Percentiles rank a stretch among this genome's conserved stretches.
phyloP scores from a whole-genome alignment of 345 rosid genomes.

The Gossypium australe region DNA sequence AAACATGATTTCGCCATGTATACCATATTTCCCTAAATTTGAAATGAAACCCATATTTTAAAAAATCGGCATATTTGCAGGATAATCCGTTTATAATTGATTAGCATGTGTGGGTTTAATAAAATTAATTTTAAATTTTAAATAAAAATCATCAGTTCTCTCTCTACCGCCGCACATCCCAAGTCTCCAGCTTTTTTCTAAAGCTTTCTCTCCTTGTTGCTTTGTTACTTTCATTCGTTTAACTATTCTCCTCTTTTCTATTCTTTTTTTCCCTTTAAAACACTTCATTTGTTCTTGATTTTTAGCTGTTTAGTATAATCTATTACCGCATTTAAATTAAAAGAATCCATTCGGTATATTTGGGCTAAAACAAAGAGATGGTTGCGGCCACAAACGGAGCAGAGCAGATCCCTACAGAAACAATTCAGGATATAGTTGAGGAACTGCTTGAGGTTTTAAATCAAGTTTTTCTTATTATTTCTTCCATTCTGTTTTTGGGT shows the following conservation, averaged over 20 bases:
- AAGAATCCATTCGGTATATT: not conserved
- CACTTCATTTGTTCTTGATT: not conserved
- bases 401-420: slow-evolving; percentile 14
- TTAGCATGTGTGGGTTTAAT: too few species aligned
- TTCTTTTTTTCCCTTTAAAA: not conserved
- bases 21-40: too few species aligned
- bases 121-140: not conserved
- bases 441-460: slow-evolving; percentile 54
- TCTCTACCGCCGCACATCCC: not conserved
- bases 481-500: not conserved
- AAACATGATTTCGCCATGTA: too few species aligned
- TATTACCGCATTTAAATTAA: not conserved
- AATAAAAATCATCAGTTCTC: not conserved
- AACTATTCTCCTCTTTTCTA: too few species aligned
- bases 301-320: not conserved
- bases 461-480: not conserved
- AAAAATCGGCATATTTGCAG: too few species aligned
- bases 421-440: slow-evolving; percentile 40
- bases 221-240: not conserved
- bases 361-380: slow-evolving; percentile 14
- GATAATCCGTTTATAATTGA: too few species aligned
- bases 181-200: not conserved
- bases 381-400: slow-evolving; percentile 30
- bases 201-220: not conserved
- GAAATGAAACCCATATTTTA: too few species aligned